Conservation (phyloP, 2,329 filamentous ascomycete species). For the Neonectria neomacrospora region DNA sequence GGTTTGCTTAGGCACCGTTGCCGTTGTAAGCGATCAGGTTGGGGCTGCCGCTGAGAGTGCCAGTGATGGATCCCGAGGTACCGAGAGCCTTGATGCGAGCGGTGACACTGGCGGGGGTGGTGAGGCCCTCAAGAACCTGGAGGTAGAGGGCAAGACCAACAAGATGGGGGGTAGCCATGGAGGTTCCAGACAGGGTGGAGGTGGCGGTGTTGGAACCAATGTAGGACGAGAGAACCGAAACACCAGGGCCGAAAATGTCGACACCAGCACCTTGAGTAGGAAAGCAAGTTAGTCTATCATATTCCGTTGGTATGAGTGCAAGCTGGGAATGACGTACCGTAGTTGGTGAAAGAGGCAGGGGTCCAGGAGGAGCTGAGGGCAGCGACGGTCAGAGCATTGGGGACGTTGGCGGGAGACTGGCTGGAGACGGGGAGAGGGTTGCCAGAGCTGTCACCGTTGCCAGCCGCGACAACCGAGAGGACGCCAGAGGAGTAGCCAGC, state of each 20-base stretch:
- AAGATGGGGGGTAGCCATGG: constrained; percentile 56
- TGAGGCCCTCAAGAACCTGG: constrained; percentile 56
- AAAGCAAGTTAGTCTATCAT: constrained; percentile 8
- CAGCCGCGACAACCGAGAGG: constrained; percentile 59
- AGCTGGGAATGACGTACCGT: constrained; percentile 42
- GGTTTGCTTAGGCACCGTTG: constrained; percentile 33
- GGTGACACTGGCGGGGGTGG: constrained; percentile 57
- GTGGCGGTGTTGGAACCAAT: constrained; percentile 50
- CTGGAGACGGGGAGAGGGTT: constrained; percentile 51
- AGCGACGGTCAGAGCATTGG: constrained; percentile 61
- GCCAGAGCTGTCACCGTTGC: constrained; percentile 51
- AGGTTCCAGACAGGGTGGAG: constrained; percentile 55
- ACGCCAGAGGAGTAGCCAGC: constrained; percentile 54
- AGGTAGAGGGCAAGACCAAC: constrained; percentile 55
- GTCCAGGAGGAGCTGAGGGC: constrained; percentile 53
- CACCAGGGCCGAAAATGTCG: constrained; percentile 34
- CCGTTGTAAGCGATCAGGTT: constrained; percentile 63
- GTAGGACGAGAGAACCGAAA: constrained; percentile 51
- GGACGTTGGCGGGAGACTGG: constrained; percentile 58
- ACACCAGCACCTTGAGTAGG: constrained; percentile 41
- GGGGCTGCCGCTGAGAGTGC: constrained; percentile 51
- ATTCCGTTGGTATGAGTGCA: not conserved
- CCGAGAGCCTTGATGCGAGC: constrained; percentile 55
- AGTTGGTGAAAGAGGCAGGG: constrained; percentile 61
- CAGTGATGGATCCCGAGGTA: constrained; percentile 53